Evolutionary conservation across 768 basidiomycete species (phyloP), one percentile per base, ranked within the genome.

Genomic region (Lyophyllum shimeji): DNA sequence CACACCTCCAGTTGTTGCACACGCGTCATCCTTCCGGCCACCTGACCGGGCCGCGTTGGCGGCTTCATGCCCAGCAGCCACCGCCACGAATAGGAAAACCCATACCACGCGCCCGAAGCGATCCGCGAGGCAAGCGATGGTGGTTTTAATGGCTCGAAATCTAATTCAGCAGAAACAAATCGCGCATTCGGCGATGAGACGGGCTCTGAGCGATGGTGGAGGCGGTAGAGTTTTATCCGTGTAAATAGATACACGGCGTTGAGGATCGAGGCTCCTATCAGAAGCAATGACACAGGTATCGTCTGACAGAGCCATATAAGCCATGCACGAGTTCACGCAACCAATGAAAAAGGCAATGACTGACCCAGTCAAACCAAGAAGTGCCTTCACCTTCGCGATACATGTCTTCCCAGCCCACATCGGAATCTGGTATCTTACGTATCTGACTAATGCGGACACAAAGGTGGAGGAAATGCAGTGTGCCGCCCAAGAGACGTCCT

Each of bases 321-420:
- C 46, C 17, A 55, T 48, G 57, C 25, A 47, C 40, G 43, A 40
- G 8, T 18, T n/a, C n/a, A 24, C 54, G 64, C 68, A 46, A n/a
- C n/a, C n/a, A n/a, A n/a, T n/a, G n/a, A 51, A 50, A 29, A n/a
- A 58, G 39, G 50, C 53, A 37, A 12, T 12, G 21, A 67, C 79
- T 60, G 52, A 90, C 91, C 91, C 91, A 93, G 70, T 90, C 86
- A 56, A 90, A 86, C 89, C 89, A 90, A 3, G 84, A 75, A 18
- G 76, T 73, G 23, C 81, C 81, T 63, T 79, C 82, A 50, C 78
- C 82, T 65, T 87, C 87, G 54, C 79, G 78, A 57, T 88, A 86
- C 73, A 91, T 82, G 65, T 88, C 85, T 63, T 91, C 89, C 89
- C 89, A 92, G 2, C 84, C 86, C 18, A 86, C 63, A 58, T 92